Evolutionary conservation across 495 filamentous ascomycete genomes (phyloP), one percentile per base, ranked within the genome.

Genomic region (Haplographium delicatum): DNA sequence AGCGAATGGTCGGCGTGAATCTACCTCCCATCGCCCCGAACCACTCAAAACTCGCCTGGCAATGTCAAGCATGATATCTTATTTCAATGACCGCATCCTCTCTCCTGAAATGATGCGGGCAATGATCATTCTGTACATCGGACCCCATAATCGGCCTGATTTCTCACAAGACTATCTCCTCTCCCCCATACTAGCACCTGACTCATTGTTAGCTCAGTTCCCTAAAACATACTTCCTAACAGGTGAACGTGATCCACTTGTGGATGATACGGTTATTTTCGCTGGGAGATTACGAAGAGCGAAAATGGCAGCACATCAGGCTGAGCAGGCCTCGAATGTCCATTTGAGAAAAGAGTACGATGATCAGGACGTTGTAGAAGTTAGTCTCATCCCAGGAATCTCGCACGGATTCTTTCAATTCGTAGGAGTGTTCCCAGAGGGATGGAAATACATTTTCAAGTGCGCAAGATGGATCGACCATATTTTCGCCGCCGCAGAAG

Each of bases 71-170:
- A 91, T 96, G 81, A 91, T 98, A 46, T 95, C 91, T 9, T 98
- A 97, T 70, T 93, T 96, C 63, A 88, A 91, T 65, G 93, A 98
- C 68, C 87, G 94, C 19, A 86, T 98, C 28, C 75, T 98, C 20
- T 90, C 88, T 0, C 94, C 93, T 0, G 94, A 97, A 64, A 95
- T 98, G 89, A 96, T 97, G 85, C 85, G 93, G 44, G 90, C 90
- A 24, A 97, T 98, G 93, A 93, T 98, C 50, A 95, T 98, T 65
- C 76, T 98, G 18, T 98, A 98, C 62, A 85, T 98, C 55, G 94
- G 93, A 13, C 91, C 91, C 0, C 82, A 95, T 62, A 84, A 90
- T 68, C 82, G 89, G 1, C 93, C 93, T 6, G 89, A 96, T 63
- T 97, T 98, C 68, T 78, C 76, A 23, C 89, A 86, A 8, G 94